Conservation (phyloP, 1,284 basidiomycete genomes). For the Trametes versicolor region DNA sequence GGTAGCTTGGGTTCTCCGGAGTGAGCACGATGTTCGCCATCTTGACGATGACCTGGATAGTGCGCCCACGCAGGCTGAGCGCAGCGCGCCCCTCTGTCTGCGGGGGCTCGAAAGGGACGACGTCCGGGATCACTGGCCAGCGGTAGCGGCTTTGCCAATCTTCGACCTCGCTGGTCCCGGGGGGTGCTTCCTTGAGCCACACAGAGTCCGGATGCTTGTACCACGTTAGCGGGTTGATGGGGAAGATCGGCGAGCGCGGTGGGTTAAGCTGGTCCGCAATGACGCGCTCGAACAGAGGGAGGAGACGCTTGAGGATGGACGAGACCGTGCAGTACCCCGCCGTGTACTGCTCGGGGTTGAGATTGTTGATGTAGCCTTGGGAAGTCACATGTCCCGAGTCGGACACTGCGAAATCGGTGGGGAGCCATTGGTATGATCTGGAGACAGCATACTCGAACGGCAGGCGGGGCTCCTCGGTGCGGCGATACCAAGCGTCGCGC, state of each 20-base stretch:
- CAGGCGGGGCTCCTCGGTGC: not conserved
- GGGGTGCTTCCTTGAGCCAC: not conserved
- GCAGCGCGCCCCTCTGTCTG: not conserved
- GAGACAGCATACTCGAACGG: slow-evolving; percentile 19
- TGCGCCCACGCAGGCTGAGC: slow-evolving; percentile 21
- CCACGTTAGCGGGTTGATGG: slow-evolving; percentile 13
- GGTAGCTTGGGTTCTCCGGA: slow-evolving; percentile 40
- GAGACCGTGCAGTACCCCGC: slow-evolving; percentile 4
- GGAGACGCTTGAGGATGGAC: slow-evolving; percentile 17
- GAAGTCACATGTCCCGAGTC: slow-evolving; percentile 6
- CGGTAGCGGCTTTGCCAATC: slow-evolving; percentile 10
- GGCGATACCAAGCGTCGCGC: not conserved
- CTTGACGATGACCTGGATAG: slow-evolving; percentile 44
- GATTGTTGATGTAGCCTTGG: slow-evolving; percentile 27
- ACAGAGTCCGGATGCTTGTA: slow-evolving; percentile 1
- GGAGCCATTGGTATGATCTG: slow-evolving; percentile 15
- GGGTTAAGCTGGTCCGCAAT: slow-evolving; percentile 19
- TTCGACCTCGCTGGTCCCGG: not conserved
- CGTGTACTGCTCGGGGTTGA: slow-evolving; percentile 13
- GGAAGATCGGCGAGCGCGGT: not conserved
- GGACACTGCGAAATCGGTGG: slow-evolving; percentile 17
- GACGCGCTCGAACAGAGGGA: slow-evolving; percentile 29
- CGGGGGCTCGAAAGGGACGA: slow-evolving; percentile 11
- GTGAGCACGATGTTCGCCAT: slow-evolving; percentile 45
- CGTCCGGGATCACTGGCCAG: slow-evolving; percentile 19